These are phyloP conservation scores for Basidiobolus meristosporus DNA, from an alignment of 371 early-diverging fungal genomes.

Conservation along the genomic window DNA sequence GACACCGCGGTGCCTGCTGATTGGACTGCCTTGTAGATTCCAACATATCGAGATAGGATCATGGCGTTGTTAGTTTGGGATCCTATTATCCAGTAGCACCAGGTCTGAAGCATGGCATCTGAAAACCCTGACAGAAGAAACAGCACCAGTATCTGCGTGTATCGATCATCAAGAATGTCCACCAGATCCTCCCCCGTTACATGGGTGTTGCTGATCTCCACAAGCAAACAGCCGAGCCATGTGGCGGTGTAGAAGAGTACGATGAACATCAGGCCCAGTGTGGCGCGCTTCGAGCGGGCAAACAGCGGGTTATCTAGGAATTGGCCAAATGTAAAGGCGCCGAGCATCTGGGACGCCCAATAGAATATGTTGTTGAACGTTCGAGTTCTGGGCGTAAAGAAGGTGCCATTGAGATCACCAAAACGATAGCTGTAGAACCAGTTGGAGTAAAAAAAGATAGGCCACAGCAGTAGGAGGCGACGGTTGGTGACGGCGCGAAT, in stretches of 20 bases:
- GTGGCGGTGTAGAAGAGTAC: constrained; percentile 22
- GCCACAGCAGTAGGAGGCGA: constrained; percentile 33
- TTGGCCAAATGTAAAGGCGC: constrained; percentile 23
- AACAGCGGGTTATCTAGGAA: constrained; percentile 24
- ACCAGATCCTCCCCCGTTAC: constrained; percentile 2
- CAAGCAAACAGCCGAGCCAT: constrained; percentile 37
- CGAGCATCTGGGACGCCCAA: constrained; percentile 49
- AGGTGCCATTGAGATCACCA: constrained; percentile 19
- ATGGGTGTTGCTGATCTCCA: constrained; percentile 25
- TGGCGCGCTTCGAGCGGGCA: constrained; percentile 24
- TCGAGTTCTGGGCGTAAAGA: constrained; percentile 34
- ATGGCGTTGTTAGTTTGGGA: constrained; percentile 47
- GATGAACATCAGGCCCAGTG: constrained; percentile 22
- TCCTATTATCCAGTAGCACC: constrained; percentile 49
- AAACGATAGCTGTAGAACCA: constrained; percentile 62
- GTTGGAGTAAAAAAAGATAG: constrained; percentile 53
- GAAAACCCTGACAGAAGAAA: constrained; percentile 39
- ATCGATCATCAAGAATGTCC: constrained; percentile 17
- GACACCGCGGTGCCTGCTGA: constrained; percentile 17
- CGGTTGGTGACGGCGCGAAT: constrained; percentile 38
- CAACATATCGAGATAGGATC: constrained; percentile 46
- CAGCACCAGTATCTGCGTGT: constrained; percentile 32
- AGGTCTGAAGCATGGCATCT: constrained; percentile 49
- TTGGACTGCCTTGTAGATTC: constrained; percentile 19
- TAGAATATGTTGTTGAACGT: constrained; percentile 44